Evolutionary conservation across 75 land plant genomes (phyloP), one percentile per base, ranked within the genome.

Genomic region (Larix kaempferi): DNA sequence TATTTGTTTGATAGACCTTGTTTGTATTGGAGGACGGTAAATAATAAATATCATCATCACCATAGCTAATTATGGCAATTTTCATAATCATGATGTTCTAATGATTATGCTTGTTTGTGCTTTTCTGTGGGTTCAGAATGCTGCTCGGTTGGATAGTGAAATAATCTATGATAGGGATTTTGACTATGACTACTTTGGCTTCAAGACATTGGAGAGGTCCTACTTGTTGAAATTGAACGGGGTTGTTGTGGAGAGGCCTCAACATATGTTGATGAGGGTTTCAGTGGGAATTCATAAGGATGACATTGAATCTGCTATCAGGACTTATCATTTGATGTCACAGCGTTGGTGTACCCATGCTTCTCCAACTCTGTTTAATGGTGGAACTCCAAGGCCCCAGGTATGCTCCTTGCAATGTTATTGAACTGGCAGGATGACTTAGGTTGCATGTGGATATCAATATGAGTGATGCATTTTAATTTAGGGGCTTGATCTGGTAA

Each of bases 341-440:
- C 87, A 86, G 75, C 78, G 87, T 11, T 86, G 88, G 87, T 86
- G 84, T 79, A 86, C 86, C 4, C 88, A 86, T 76, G 87, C 87
- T 59, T 86, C 88, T n/a, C 88, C 88, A 23, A 86, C 87, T 4
- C 74, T 86, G 3, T 84, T 86, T 29, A 86, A 86, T 71, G 87
- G 83, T 29, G 88, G 87, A 59, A 86, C 87, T 26, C 83, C 83
- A 54, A 75, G 88, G 57, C 88, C 88, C 19, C 88, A 86, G 83
- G 88, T 85, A 44, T 37, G 55, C 55, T 22, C 16, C 44, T 6
- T 16, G 14, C 35, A 15, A 49, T 49, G 17, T 15, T 6, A 6
- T 35, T 8, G 7, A 6, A 19, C 71, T 15, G 6, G 33, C 19
- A n/a, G 22, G 6, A 6, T 33, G 8, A 13, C 6, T 35, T 69